Percentiles rank a stretch among this genome's conserved stretches.
Conservation (phyloP, 768 basidiomycete genomes). For the Leccinellum rugosiceps region DNA sequence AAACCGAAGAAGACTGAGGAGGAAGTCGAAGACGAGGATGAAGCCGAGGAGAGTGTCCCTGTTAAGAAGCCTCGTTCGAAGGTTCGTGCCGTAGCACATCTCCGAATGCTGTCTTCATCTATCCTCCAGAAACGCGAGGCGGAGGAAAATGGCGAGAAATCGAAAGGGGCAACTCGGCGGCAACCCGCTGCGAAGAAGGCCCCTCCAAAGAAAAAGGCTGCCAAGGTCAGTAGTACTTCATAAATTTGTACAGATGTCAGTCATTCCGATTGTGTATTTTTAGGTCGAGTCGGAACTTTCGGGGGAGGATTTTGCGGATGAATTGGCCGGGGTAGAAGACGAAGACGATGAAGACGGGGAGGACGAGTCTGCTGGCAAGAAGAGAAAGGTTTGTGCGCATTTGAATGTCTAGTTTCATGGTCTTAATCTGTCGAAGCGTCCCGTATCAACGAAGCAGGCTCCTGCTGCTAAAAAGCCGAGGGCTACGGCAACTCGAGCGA, state of each 20-base stretch:
- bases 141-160: slow-evolving; percentile 39
- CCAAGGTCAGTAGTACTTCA: slow-evolving; percentile 32
- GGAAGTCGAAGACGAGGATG: slow-evolving; percentile 34
- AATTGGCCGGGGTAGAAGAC: slow-evolving; percentile 44
- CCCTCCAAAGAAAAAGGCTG: slow-evolving; percentile 41
- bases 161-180: slow-evolving; percentile 47
- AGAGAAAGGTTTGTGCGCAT: slow-evolving; percentile 58
- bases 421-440: slow-evolving; percentile 34
- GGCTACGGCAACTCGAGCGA: slow-evolving; percentile 28
- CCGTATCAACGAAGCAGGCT: slow-evolving; percentile 43
- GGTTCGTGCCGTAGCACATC: slow-evolving; percentile 22
- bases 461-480: slow-evolving; percentile 40
- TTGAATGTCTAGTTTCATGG: not conserved
- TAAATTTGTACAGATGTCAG: not conserved
- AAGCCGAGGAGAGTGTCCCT: slow-evolving; percentile 31
- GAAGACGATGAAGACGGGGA: slow-evolving; percentile 44
- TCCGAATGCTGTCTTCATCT: slow-evolving; percentile 13
- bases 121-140: slow-evolving; percentile 28
- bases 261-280: not conserved
- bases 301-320: slow-evolving; percentile 47
- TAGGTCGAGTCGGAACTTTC: slow-evolving; percentile 38
- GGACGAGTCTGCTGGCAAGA: slow-evolving; percentile 45
- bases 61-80: slow-evolving; percentile 37
- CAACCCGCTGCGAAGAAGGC: slow-evolving; percentile 48
- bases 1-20: slow-evolving; percentile 35